Evolutionary conservation across 2,329 filamentous ascomycete species (phyloP), one percentile per base, ranked within the genome.

Genomic region (Emmonsia crescens): DNA sequence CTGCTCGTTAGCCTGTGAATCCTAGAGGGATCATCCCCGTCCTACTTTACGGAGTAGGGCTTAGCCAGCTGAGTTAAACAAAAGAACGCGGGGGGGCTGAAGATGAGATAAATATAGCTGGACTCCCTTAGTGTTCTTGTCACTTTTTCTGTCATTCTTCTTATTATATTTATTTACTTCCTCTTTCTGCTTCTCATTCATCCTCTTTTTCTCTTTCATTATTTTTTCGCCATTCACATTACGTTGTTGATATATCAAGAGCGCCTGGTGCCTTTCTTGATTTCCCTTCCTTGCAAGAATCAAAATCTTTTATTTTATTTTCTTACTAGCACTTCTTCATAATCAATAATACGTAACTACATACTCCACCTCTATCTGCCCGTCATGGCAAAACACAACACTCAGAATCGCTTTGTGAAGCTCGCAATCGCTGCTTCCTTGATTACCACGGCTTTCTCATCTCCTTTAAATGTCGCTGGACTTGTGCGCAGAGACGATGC

Each of bases 191-290:
- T 33, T 54, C 51, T 21, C 16, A 31, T 3, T 36, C 8, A n/a
- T 33, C 29, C n/a, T 14, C 51, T 33, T 3, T 33, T 54, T 36
- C n/a, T n/a, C 36, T 19, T 56, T 40, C n/a, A 42, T 36, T 12
- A n/a, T 8, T 36, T 52, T 52, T 24, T 14, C 5, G 36, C 14
- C 54, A 40, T 57, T 57, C 36, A 42, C 54, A 57, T 57, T 57
- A 38, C 12, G 14, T 19, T 42, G 16, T 42, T 29, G n/a, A 33
- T 42, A 57, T 57, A 57, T 57, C 54, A 57, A 57, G 54, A 27
- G 33, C 36, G 54, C 54, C 54, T 40, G 54, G 54, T 27, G 54
- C 36, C 29, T n/a, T 19, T 57, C 54, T 57, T 57, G 36, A 57
- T 27, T 40, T 42, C 31, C 31, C 33, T 57, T 57, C 54, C 5